Base-by-base conservation (phyloP, 805 yeast species). In the Debaryomyces castellii region DNA sequence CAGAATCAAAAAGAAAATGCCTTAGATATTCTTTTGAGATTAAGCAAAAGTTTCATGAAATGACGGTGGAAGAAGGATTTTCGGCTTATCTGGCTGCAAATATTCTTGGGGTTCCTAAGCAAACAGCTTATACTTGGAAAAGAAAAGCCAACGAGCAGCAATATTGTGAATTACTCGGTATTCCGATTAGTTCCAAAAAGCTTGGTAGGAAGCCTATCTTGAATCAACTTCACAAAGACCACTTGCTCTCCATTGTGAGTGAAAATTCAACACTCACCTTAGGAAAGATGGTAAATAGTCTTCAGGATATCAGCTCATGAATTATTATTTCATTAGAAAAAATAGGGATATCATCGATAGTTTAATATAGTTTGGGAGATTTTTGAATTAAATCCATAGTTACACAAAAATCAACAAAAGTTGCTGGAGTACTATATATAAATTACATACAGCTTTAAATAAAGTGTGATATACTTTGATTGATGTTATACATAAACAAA, bases 41-140 rank as follows among this genome's bases (percentile, higher is more conserved):
- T 25, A 25, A 25, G 12, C 12, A 25, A 10, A 25, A 25, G 16
- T 32, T 32, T 32, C 20, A 32, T 32, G 35, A 32, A 32, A 32
- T 32, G 4, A 32, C 8, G 35, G 37, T 20, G n/a, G 37, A 34
- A 11, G 24, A 34, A 18, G 37, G 37, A 17, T 34, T 34, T 34
- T 34, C 23, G 5, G n/a, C 24, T 18, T 34, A 34, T 34, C 37
- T 34, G 22, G 37, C 37, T 34, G 37, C 37, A 34, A 34, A 34
- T 34, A 34, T 34, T 18, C 23, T 20, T 34, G 37, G 37, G n/a
- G n/a, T 34, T 34, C 37, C 23, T 20, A 34, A 18, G 22, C 17
- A 17, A 34, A 34, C 37, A 34, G 37, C 37, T 34, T 34, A 34
- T 34, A 18, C 37, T 18, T 34, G 37, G 37, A 34, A 34, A 18